These are phyloP conservation scores for Selenicereus undatus DNA, from an alignment of 148 eudicot species.

Conservation along the genomic window DNA sequence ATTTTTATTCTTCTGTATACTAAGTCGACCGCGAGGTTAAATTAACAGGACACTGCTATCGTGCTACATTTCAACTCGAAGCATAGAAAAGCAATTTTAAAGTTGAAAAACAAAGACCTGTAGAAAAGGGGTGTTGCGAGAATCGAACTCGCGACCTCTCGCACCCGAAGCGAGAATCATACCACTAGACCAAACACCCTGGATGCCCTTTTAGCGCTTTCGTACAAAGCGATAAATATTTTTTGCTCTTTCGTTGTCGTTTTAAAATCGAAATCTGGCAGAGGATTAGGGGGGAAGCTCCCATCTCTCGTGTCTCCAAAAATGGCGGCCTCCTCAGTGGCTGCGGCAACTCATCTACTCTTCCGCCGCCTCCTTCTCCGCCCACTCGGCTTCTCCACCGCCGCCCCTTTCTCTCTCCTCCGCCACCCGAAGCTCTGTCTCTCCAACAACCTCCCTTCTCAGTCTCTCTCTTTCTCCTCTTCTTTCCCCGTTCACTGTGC, in stretches of 20 bases:
- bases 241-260: too few species aligned
- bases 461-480: background rate
- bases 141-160: conserved; percentile 92
- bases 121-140: conserved; percentile 59
- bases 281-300: background rate
- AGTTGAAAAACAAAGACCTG: too few species aligned
- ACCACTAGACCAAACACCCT: conserved; percentile 77
- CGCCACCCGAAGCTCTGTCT: conserved; percentile 3
- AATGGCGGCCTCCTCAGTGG: conserved; percentile 20
- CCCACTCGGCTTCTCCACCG: conserved; percentile 18
- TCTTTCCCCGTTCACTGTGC: conserved; percentile 6
- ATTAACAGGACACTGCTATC: too few species aligned
- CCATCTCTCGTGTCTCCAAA: background rate
- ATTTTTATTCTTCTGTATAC: too few species aligned
- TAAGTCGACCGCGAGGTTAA: too few species aligned
- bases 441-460: background rate
- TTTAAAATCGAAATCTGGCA: too few species aligned
- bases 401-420: conserved; percentile 16
- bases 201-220: background rate
- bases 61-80: too few species aligned
- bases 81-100: too few species aligned
- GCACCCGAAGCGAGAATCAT: conserved; percentile 98
- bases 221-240: too few species aligned
- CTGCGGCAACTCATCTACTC: conserved; percentile 19
- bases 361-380: conserved; percentile 26